Evolutionary conservation across 768 basidiomycete species (phyloP), one percentile per base, ranked within the genome.

Genomic region (Hydnomerulius pinastri): DNA sequence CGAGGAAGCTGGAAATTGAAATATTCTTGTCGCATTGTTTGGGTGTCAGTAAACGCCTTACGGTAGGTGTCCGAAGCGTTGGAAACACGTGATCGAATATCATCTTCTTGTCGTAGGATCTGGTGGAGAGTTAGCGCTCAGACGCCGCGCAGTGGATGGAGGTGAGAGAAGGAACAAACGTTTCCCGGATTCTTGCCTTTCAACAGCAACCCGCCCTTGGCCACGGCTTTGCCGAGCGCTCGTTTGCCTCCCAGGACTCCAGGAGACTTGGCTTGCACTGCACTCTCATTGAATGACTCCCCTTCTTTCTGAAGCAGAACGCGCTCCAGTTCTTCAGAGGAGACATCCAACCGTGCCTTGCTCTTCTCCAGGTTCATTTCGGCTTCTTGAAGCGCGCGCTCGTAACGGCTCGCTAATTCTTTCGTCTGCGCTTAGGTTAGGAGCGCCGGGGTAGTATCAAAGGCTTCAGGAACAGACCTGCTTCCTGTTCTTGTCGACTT

Each of bases 1-100:
- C 93, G 87, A 47, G 97, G 97, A 33, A 98, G 73, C 62, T 98
- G 96, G 63, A 96, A 90, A 67, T 98, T 96, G 71, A 97, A 99
- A 68, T 98, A 98, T 64, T 99, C 97, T 68, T 98, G 95, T 54
- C 95, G 80, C 73, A 92, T 84, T 4, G 84, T 74, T 67, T 98
- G 94, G 11, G 90, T 92, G 55, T 98, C 93, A 12, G 81, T 82
- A 25, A 97, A 86, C 2, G 92, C 86, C 70, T 97, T 95, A 49
- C 92, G 78, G 63, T 93, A 98, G 27, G 84, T 81, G 65, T 98
- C 96, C 21, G 91, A 92, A 9, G 90, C 84, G 39, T 75, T 73
- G 6, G 92, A 93, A 77, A 98, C 85, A 57, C 95, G 79, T 25
- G 81, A 74, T 48, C 97, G 77, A 43, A 96, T 84, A 65, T 98